Conservation (phyloP, 78 protist genomes). For the Dictyostelium firmibasis region DNA sequence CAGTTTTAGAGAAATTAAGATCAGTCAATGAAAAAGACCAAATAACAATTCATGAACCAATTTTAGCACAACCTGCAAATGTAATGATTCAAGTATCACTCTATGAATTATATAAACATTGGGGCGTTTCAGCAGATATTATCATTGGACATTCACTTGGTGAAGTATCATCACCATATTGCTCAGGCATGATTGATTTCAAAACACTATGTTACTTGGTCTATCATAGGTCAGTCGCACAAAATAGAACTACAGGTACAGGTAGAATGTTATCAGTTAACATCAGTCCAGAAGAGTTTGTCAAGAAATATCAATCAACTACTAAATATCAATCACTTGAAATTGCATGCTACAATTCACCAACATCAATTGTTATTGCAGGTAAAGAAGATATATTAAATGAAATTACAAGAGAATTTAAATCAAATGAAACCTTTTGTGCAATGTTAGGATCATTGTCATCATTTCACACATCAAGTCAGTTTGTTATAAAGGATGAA, state of each 20-base stretch:
- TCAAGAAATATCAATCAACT: not conserved
- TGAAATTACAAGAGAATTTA: not conserved
- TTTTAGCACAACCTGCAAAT: constrained; percentile 23
- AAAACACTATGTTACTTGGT: not conserved
- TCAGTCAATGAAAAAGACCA: not conserved
- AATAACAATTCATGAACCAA: constrained; percentile 26
- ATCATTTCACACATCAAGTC: constrained; percentile 48
- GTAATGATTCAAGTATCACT: constrained; percentile 9
- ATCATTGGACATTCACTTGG: constrained; percentile 66
- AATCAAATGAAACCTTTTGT: not conserved
- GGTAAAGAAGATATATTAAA: constrained; percentile 23
- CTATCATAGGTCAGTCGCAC: not conserved
- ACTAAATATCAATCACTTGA: not conserved
- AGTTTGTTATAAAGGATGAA: not conserved
- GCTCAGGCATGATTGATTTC: constrained; percentile 28
- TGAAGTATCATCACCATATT: constrained; percentile 37
- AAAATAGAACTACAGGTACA: not conserved
- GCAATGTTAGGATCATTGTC: constrained; percentile 28
- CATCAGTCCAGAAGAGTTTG: not conserved
- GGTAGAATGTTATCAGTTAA: constrained; percentile 21
- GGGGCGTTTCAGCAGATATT: constrained; percentile 2
- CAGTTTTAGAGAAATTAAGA: not conserved
- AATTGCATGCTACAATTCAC: constrained; percentile 43
- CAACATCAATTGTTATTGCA: constrained; percentile 35
- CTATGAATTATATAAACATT: constrained; percentile 15